phyloP scores from a whole-genome alignment of 768 basidiomycete genomes.

The Mycena albidolilacea region DNA sequence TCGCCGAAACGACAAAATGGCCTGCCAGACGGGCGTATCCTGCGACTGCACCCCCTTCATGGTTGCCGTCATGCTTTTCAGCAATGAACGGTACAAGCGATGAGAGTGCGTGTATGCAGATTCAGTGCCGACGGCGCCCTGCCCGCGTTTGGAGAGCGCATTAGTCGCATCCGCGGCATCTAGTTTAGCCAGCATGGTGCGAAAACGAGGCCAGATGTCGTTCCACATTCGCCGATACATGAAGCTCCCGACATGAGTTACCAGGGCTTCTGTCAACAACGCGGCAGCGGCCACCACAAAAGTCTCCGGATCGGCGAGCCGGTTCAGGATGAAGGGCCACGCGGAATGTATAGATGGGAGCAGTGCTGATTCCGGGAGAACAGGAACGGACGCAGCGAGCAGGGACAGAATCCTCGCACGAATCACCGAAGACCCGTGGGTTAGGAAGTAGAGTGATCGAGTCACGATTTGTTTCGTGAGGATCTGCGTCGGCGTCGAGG shows the following conservation, averaged over 20 bases:
- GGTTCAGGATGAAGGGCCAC: slow-evolving; percentile 95
- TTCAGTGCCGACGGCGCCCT: slow-evolving; percentile 69
- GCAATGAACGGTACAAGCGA: slow-evolving; percentile 81
- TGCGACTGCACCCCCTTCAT: slow-evolving; percentile 77
- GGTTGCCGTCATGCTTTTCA: slow-evolving; percentile 81
- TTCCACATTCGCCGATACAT: slow-evolving; percentile 92
- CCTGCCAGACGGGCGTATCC: slow-evolving; percentile 86
- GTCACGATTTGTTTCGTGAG: slow-evolving; percentile 89
- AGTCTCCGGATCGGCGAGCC: slow-evolving; percentile 79
- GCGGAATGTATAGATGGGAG: slow-evolving; percentile 89
- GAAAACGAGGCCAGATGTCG: slow-evolving; percentile 93
- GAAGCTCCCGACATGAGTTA: slow-evolving; percentile 81
- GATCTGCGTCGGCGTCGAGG: slow-evolving; percentile 78
- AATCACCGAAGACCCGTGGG: slow-evolving; percentile 89
- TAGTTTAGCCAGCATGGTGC: slow-evolving; percentile 69
- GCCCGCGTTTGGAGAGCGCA: slow-evolving; percentile 74
- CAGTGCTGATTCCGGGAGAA: slow-evolving; percentile 80
- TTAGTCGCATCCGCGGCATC: slow-evolving; percentile 74
- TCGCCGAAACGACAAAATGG: slow-evolving; percentile 80
- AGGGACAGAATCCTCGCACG: slow-evolving; percentile 87
- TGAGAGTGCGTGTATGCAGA: slow-evolving; percentile 88
- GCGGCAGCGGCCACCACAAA: slow-evolving; percentile 88
- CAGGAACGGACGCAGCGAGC: slow-evolving; percentile 79
- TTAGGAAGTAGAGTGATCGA: slow-evolving; percentile 91
- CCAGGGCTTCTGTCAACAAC: slow-evolving; percentile 79